Percentiles rank a stretch among this genome's conserved stretches.
Evolutionary conservation across 176 grass and related monocot genomes (phyloP).

Genomic region (Dendrocalamus sinicus): DNA sequence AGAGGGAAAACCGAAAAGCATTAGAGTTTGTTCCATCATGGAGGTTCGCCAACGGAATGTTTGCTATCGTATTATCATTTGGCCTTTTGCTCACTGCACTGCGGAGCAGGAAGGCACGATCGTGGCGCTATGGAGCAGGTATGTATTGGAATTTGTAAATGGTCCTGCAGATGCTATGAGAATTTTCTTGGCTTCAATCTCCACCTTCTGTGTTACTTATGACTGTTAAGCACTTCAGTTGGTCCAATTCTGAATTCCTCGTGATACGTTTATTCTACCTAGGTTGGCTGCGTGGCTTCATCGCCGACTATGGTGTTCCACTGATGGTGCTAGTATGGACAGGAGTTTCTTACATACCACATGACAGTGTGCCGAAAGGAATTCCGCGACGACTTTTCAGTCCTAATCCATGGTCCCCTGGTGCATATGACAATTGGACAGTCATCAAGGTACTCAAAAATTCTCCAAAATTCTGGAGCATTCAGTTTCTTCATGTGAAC

Average conservation of each 20-base stretch:
- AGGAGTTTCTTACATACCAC: slow-evolving; percentile 89
- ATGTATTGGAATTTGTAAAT: background rate
- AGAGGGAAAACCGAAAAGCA: slow-evolving; percentile 72
- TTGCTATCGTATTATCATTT: slow-evolving; percentile 85
- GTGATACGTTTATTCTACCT: slow-evolving; percentile 28
- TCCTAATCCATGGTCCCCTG: slow-evolving; percentile 98
- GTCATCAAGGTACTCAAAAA: slow-evolving; percentile 68
- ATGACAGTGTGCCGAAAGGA: slow-evolving; percentile 69
- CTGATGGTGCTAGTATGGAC: slow-evolving; percentile 98
- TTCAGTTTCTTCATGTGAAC: slow-evolving; percentile 29
- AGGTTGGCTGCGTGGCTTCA: slow-evolving; percentile 91
- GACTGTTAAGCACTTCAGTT: background rate
- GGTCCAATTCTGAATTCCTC: background rate
- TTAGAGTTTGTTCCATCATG: slow-evolving; percentile 70
- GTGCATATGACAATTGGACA: slow-evolving; percentile 96
- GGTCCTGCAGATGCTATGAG: slow-evolving; percentile 12
- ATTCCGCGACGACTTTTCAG: slow-evolving; percentile 95
- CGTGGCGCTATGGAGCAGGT: slow-evolving; percentile 97
- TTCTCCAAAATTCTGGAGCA: background rate
- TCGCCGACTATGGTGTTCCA: slow-evolving; percentile 96
- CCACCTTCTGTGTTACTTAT: slow-evolving; percentile 25
- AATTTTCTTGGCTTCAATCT: background rate
- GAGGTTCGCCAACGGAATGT: slow-evolving; percentile 98
- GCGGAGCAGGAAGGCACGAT: slow-evolving; percentile 91
- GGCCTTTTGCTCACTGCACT: slow-evolving; percentile 93